Evolutionary conservation across 352 stramenopile genomes (phyloP), one percentile per base, ranked within the genome.

Genomic region (Phytophthora multivora): DNA sequence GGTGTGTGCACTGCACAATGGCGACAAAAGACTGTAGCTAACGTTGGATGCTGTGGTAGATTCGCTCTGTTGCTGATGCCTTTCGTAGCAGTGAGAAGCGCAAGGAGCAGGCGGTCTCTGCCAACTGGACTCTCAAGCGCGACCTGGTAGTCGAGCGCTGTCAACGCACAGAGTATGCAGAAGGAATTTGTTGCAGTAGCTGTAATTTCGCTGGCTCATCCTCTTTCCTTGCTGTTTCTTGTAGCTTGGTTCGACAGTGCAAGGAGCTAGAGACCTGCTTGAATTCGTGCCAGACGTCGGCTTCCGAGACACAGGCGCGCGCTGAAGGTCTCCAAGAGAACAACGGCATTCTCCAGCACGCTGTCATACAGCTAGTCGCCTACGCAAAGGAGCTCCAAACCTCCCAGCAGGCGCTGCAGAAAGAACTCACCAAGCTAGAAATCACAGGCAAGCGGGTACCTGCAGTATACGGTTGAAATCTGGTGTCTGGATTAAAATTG

Each of bases 241-340:
- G n/a, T 25, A 90, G 80, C 28, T 63, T 90, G 35, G 43, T 90
- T 18, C 51, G 56, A 3, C 74, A 88, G 31, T 90, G 76, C 40
- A 68, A 65, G 8, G 72, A 83, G 51, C 66, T 88, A 36, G 68
- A 88, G 55, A 52, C n/a, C n/a, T 88, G 79, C 54, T 66, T 88
- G 5, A 51, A 60, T 31, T 72, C 58, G 12, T 88, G 67, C 50
- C 72, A 83, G 43, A 52, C 33, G 10, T 73, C 67, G 1, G 68
- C 72, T 4, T 59, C 41, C 8, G 71, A 76, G 28, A 78, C 71
- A 9, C 59, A 75, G 19, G 51, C 65, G 16, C 73, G 73, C 18
- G 68, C 71, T 39, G 51, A 79, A 50, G 49, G 47, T 18, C 67
- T 87, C 16, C 62, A 87, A 38, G 63, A 64, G n/a, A 78, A 90